Conservation (phyloP, 352 stramenopile species). For the Phytophthora fragariae region DNA sequence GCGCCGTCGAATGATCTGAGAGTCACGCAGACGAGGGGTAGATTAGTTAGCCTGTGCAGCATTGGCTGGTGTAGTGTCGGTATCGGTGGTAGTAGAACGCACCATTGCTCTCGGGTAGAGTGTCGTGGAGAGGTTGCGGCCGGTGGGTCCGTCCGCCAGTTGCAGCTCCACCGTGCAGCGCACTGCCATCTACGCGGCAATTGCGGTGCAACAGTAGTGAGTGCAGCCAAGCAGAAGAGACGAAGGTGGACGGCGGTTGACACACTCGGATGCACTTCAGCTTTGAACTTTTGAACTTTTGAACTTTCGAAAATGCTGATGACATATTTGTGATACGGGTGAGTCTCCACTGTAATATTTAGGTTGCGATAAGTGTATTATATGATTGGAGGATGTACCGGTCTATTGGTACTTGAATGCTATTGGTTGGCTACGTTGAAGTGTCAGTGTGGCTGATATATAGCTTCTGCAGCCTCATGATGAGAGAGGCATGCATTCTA, state of each 20-base stretch:
- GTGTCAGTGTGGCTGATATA: no score
- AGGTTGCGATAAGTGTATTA: not conserved
- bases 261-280: not conserved
- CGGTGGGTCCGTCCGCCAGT: conserved; percentile 55
- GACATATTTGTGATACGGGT: not conserved
- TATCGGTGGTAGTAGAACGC: not conserved
- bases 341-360: not conserved
- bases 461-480: no score
- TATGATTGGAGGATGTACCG: not conserved
- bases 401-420: no score
- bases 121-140: conserved; percentile 54
- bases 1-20: conserved; percentile 55
- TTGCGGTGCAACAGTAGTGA: not conserved
- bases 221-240: not conserved
- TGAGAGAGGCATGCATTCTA: no score
- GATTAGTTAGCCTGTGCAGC: not conserved
- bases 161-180: conserved; percentile 71
- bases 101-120: conserved; percentile 51
- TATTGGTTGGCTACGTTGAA: no score
- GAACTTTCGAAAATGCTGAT: conserved; percentile 3
- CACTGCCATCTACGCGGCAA: conserved; percentile 20
- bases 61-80: not conserved
- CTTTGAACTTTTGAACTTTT: conserved; percentile 6
- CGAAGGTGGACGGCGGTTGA: not conserved
- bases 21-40: not conserved